Conservation (phyloP, 257 asterid species). For the Gynochthodes officinalis region DNA sequence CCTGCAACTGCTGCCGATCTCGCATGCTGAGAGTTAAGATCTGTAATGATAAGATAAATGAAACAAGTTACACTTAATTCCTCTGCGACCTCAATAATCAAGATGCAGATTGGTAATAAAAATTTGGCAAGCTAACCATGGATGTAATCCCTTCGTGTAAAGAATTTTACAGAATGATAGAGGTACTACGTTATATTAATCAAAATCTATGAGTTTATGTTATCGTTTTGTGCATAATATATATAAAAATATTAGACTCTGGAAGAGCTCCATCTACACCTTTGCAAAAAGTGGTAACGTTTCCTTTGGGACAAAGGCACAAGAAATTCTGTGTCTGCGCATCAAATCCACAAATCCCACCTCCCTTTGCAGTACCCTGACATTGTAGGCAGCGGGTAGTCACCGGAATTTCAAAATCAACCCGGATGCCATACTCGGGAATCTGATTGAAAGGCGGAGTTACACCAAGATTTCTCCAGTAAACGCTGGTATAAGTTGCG, state of each 20-base stretch:
- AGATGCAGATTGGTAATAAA: too few relatives aligned
- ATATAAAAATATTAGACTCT: too few relatives aligned
- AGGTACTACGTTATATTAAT: too few relatives aligned
- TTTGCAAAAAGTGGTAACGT: conserved; percentile 60
- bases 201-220: too few relatives aligned
- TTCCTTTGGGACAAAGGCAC: conserved; percentile 77
- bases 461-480: conserved; percentile 71
- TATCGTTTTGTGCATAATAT: too few relatives aligned
- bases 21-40: conserved; percentile 31
- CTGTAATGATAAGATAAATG: conserved; percentile 28
- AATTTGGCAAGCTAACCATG: too few relatives aligned
- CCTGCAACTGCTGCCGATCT: conserved; percentile 66
- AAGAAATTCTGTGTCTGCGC: conserved; percentile 52
- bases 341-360: conserved; percentile 80
- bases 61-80: not conserved
- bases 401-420: conserved; percentile 84
- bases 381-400: conserved; percentile 64
- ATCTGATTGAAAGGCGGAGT: conserved; percentile 62
- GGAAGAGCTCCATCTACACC: too few relatives aligned
- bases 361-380: conserved; percentile 53
- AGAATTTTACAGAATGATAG: too few relatives aligned
- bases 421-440: conserved; percentile 80
- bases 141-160: too few relatives aligned
- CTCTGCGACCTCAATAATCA: too few relatives aligned
- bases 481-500: conserved; percentile 57